Base-by-base conservation (phyloP, 257 asterid species). In the Solanum acaule region DNA sequence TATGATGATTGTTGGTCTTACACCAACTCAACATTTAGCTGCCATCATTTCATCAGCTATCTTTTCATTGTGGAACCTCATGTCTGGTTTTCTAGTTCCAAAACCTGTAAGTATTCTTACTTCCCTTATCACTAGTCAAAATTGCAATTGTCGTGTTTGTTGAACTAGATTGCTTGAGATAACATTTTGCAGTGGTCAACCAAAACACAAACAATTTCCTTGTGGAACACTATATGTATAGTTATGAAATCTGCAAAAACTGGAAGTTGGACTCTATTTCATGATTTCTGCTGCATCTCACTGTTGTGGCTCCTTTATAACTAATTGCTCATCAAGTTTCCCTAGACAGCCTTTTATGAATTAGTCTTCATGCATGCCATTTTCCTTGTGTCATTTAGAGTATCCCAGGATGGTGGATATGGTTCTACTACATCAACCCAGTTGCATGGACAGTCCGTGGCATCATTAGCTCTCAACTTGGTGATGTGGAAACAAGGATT, bases 351-450 rank as follows among this genome's bases (percentile, higher is more conserved):
- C 8, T 52, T 52, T 52, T 18, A 18, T 52, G 63, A 52, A 52
- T 52, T 52, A 18, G 23, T 52, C 10, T 52, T 52, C 63, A 52
- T 52, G 14, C 12, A 6, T 65, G 20, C 20, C 34, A 25, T 25
- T 25, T 65, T 65, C 31, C 18, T 27, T 25, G 67, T 65, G 73
- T 65, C 8, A 11, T 65, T 59, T 65, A 95, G 99, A 90, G 92
- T 83, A 95, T 95, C 72, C 98, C 98, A 6, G 92, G 90, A 79
- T 96, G 98, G 98, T 96, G 99, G 98, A 85, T 95, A 89, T 96
- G 99, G 99, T 96, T 92, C 93, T 95, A 96, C 90, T 93, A 94
- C 85, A 92, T 96, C 79, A 94, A 94, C 89, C 98, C 99, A 10
- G 73, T 93, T 68, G 92, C 97, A 5, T 95, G 99, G 99, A 93